Conservation (phyloP, 495 filamentous ascomycete genomes). For the Letharia lupina region DNA sequence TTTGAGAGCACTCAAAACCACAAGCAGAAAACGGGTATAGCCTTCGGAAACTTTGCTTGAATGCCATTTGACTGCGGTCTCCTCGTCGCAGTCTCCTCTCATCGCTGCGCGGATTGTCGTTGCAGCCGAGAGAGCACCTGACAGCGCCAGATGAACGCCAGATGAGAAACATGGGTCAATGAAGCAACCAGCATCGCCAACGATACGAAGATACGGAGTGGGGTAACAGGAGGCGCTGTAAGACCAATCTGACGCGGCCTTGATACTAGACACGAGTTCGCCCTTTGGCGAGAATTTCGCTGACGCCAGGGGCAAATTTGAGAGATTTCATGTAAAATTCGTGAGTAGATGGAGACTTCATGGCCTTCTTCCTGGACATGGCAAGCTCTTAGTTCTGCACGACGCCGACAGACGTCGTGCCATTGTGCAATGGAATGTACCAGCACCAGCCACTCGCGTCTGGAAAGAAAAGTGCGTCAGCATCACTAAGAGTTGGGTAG, state of each 20-base stretch:
- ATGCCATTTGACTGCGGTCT: conserved; percentile 39
- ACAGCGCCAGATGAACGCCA: conserved; percentile 42
- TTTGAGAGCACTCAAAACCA: conserved; percentile 37
- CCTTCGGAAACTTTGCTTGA: conserved; percentile 36
- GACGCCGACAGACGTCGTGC: conserved; percentile 32
- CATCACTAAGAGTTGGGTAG: neutral
- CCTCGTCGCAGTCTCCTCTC: conserved; percentile 35
- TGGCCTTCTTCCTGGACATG: conserved; percentile 28
- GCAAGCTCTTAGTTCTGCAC: conserved; percentile 31
- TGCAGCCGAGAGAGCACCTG: conserved; percentile 41
- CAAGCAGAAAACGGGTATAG: conserved; percentile 45
- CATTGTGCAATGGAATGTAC: conserved; percentile 33
- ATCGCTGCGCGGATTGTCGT: conserved; percentile 29
- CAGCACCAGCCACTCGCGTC: conserved; percentile 36
- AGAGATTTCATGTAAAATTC: conserved; percentile 38
- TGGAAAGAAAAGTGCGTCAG: conserved; percentile 12
- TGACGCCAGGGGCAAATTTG: conserved; percentile 26
- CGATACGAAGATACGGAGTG: conserved; percentile 30
- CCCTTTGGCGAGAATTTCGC: conserved; percentile 27
- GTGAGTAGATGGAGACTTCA: conserved; percentile 21
- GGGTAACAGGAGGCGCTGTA: conserved; percentile 38
- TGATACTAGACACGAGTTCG: conserved; percentile 31
- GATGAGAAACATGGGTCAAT: conserved; percentile 41
- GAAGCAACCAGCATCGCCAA: conserved; percentile 38
- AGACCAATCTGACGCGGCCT: conserved; percentile 38